These are phyloP conservation scores for Pyracantha coccinea DNA, from an alignment of 331 rosid species.

Conservation along the genomic window DNA sequence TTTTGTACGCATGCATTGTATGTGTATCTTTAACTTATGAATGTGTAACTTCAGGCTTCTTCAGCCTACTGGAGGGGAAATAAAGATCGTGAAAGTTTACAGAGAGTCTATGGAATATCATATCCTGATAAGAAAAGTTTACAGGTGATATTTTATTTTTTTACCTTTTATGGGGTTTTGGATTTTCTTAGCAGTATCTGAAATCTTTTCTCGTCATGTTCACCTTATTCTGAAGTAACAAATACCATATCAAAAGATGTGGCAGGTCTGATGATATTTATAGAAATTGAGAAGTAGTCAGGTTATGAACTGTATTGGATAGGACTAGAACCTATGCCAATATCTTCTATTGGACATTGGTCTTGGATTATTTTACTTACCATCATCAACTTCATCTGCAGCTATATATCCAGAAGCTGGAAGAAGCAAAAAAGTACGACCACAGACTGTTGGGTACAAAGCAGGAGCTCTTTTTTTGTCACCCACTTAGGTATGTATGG, in stretches of 20 bases:
- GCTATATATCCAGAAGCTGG: conserved; percentile 58
- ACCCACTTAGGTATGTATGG: conserved; percentile 73
- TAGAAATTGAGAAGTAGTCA: not conserved
- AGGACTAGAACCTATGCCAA: not conserved
- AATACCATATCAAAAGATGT: not conserved
- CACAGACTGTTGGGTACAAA: conserved; percentile 87
- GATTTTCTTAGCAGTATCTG: not conserved
- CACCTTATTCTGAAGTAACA: not conserved
- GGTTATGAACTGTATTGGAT: not conserved
- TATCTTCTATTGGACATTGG: not conserved
- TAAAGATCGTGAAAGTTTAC: conserved; percentile 89
- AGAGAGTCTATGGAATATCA: conserved; percentile 96
- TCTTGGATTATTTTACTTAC: not conserved
- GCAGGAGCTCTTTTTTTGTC: conserved; percentile 88
- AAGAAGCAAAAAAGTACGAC: conserved; percentile 95
- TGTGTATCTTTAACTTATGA: not conserved
- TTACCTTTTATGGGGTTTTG: not conserved
- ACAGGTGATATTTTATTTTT: conserved; percentile 44
- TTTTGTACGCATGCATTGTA: not conserved
- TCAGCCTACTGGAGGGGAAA: conserved; percentile 98
- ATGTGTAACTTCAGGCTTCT: conserved; percentile 67
- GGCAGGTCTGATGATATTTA: not conserved
- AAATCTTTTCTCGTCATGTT: not conserved
- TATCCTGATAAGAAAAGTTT: conserved; percentile 87
- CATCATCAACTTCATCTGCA: conserved; percentile 18